phyloP scores from a whole-genome alignment of 2,329 filamentous ascomycete genomes.

The Endoconidiophora polonica region DNA sequence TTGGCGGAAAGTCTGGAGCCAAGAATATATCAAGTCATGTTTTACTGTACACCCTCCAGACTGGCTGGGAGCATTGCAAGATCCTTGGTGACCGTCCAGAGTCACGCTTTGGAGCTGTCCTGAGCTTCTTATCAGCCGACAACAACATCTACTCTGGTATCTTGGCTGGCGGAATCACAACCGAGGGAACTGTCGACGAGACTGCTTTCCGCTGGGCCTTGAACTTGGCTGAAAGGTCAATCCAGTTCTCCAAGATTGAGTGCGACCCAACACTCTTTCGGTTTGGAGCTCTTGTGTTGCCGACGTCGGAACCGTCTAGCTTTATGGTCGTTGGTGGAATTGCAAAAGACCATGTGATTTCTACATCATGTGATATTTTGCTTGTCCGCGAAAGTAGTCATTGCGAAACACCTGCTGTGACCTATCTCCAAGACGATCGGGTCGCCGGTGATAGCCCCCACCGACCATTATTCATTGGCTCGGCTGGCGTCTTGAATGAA shows the following conservation, averaged over 20 bases:
- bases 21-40: constrained; percentile 32
- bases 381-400: not conserved
- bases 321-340: constrained; percentile 15
- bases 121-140: constrained; percentile 21
- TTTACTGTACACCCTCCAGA: constrained; percentile 29
- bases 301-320: constrained; percentile 20
- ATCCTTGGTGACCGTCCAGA: constrained; percentile 21
- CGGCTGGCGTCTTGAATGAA: constrained; percentile 34
- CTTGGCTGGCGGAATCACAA: constrained; percentile 53
- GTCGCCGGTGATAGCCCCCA: constrained; percentile 5
- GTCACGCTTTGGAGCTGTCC: constrained; percentile 19
- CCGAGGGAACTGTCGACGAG: constrained; percentile 43
- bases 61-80: constrained; percentile 29
- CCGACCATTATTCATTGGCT: constrained; percentile 53
- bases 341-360: not conserved
- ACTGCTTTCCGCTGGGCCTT: constrained; percentile 51
- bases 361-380: constrained; percentile 6
- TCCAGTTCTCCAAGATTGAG: not conserved
- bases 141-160: constrained; percentile 30
- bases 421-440: constrained; percentile 1
- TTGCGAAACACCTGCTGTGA: not conserved
- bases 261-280: not conserved
- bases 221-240: not conserved
- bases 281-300: constrained; percentile 7
- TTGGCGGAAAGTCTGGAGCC: constrained; percentile 42